Evolutionary conservation across 495 filamentous ascomycete genomes (phyloP), one percentile per base, ranked within the genome.

Genomic region (Recurvomyces mirabilis): DNA sequence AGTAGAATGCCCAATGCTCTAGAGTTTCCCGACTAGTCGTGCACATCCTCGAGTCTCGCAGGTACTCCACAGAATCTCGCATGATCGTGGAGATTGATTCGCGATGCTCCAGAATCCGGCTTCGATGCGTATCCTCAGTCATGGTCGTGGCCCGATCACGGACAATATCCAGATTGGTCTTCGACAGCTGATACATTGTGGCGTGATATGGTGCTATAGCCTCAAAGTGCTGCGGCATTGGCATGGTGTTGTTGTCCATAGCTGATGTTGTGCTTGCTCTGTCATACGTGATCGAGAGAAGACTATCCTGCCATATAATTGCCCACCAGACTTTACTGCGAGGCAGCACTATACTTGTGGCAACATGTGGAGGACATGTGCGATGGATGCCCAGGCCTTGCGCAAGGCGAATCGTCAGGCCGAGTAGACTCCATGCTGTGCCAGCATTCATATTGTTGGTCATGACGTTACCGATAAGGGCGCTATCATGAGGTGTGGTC

Each of bases 381-480:
- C 70, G 63, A 47, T 78, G 74, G 19, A 78, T 56, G 17, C 74
- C 75, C 18, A 77, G 65, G 0, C 67, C 73, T 56, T 76, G 59
- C 0, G 73, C 70, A 60, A 79, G 70, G 31, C 75, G 67, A 43
- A 76, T 67, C 0, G 73, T 77, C 56, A 78, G 65, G 68, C 72
- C 72, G 30, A 76, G 65, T 1, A 77, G 54, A 13, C 71, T 69
- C 59, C 76, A 79, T 1, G 73, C 71, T 15, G 74, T 73, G 1
- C 74, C 75, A n/a, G 75, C 72, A 40, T 77, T 79, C 72, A 79
- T 75, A 38, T 75, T 76, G 52, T 77, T 78, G 10, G 71, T 72
- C n/a, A 78, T 57, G 1, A 76, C 74, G 53, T 77, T n/a, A n/a
- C n/a, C n/a, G n/a, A n/a, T n/a, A n/a, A n/a, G n/a, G n/a, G n/a